Base-by-base conservation (phyloP, 805 yeast species). In the Naumovozyma baii region DNA sequence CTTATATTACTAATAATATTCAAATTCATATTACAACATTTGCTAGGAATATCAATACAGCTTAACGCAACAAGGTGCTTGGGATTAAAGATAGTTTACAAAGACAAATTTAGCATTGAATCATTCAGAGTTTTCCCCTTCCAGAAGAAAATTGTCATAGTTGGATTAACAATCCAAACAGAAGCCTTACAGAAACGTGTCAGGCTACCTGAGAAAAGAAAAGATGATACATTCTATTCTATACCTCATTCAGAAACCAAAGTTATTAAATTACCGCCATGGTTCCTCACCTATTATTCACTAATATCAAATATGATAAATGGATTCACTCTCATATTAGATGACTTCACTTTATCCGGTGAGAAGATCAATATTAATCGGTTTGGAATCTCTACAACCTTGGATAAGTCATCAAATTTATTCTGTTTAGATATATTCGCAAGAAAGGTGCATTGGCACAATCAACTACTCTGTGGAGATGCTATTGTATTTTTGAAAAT, bases 51-150 rank as follows among this genome's bases (percentile, higher is more conserved):
- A 3, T 41, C 50, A 5, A 40, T 50, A n/a, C 28, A 31, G 5
- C 47, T 41, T 31, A 51, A 56, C 31, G 56, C 58, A 16, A 25
- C 53, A n/a, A 48, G 40, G 30, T 36, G 46, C 2, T 47, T 46
- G 37, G 28, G 53, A 12, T 34, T 31, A 8, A 36, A 46, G 7
- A 29, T 56, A 8, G 22, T 30, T 3, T 40, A 44, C 16, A 44
- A 43, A 19, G 45, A 44, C 38, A 41, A 37, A 9, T 16, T 46
- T 3, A 15, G 39, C 9, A 32, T 55, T n/a, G 39, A 40, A 18
- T 44, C 50, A 12, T 15, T 55, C 5, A 53, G 50, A 35, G 31
- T 54, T 15, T 36, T 43, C 4, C 51, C 47, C 3, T 37, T 48
- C 16, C 47, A 52, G 26, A 53, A 41, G 31, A 51, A 42, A 26